These are phyloP conservation scores for Pichia californica DNA, from an alignment of 805 yeast species.

Conservation along the genomic window DNA sequence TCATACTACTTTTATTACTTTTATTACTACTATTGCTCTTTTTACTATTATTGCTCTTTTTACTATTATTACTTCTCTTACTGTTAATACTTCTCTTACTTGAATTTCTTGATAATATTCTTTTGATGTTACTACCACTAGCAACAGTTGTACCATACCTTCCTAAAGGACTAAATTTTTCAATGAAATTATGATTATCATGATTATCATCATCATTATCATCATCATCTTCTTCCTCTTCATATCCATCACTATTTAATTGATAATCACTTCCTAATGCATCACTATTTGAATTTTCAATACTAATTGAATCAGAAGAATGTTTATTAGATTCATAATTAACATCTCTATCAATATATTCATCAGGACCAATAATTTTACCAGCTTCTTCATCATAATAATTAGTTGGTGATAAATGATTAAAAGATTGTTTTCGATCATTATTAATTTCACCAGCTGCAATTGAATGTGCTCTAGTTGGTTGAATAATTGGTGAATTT, in stretches of 20 bases:
- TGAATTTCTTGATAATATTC: neutral
- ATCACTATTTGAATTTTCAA: neutral
- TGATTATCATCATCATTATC: neutral
- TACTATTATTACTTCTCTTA: too few relatives aligned
- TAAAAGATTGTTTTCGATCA: neutral
- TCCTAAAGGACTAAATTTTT: too few relatives aligned
- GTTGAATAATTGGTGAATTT: conserved; percentile 6
- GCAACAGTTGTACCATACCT: too few relatives aligned
- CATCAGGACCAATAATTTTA: neutral
- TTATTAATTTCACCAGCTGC: conserved; percentile 7
- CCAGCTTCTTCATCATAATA: conserved; percentile 3
- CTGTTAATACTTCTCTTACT: neutral
- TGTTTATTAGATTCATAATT: neutral
- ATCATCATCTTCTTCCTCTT: neutral
- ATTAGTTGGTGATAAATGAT: neutral
- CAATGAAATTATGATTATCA: neutral
- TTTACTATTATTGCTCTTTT: too few relatives aligned
- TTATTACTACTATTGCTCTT: neutral
- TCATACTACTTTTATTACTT: neutral
- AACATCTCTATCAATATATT: conserved; percentile 6
- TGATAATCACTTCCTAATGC: neutral
- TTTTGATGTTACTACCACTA: neutral
- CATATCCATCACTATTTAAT: neutral
- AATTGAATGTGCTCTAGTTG: conserved; percentile 9
- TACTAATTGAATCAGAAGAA: neutral